Evolutionary conservation across 78 protist genomes (phyloP).

Genomic region (Paratrimastix pyriformis): DNA sequence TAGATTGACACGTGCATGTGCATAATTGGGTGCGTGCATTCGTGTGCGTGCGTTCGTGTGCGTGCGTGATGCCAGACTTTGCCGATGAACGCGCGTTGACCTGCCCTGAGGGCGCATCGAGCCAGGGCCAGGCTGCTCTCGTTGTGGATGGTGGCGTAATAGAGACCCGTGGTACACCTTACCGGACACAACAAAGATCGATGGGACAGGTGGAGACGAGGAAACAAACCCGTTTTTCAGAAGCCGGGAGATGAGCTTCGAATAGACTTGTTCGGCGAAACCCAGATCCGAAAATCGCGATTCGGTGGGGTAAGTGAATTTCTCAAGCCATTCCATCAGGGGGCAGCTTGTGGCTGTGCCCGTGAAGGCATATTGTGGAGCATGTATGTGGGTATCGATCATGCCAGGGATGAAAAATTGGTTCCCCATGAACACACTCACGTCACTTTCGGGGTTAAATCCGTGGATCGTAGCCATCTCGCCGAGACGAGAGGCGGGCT

Average conservation of each 20-base stretch:
- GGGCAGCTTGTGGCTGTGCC: constrained; percentile 67
- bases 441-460: constrained; percentile 44
- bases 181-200: neutral
- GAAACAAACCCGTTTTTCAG: constrained; percentile 55
- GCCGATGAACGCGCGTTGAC: constrained; percentile 77
- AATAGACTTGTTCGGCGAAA: constrained; percentile 53
- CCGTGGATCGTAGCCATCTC: too few species aligned
- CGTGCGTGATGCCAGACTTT: constrained; percentile 50
- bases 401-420: constrained; percentile 70
- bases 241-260: constrained; percentile 38
- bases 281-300: constrained; percentile 39
- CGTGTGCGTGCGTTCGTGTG: neutral
- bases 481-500: too few species aligned
- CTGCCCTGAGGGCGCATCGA: constrained; percentile 16
- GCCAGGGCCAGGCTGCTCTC: constrained; percentile 48
- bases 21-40: too few species aligned
- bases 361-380: constrained; percentile 67
- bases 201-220: too few species aligned
- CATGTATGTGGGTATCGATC: constrained; percentile 77
- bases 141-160: constrained; percentile 71
- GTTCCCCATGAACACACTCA: neutral
- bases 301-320: constrained; percentile 72
- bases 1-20: too few species aligned
- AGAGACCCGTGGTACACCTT: constrained; percentile 63
- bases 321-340: constrained; percentile 73